Evolutionary conservation across 2,329 filamentous ascomycete species (phyloP).

Genomic region (Aspergillus aculeatinus): DNA sequence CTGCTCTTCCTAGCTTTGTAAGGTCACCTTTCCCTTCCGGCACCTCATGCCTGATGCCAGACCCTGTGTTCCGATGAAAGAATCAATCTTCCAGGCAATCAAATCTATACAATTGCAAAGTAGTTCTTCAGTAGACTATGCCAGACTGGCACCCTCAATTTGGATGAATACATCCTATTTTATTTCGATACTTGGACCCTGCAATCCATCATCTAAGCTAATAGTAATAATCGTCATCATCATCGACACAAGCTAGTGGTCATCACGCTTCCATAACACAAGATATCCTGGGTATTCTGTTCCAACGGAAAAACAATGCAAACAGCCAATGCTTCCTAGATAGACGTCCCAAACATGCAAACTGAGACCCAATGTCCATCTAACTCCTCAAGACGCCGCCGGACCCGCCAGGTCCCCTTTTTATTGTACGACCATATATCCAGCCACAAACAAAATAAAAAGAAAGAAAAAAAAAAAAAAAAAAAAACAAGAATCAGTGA

Average conservation of each 20-base stretch:
- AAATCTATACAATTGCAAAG: not conserved
- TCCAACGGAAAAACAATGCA: constrained; percentile 17
- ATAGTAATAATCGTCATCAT: not conserved
- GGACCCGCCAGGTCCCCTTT: constrained; percentile 5
- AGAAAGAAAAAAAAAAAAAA: not conserved
- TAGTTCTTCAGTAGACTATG: too few species aligned
- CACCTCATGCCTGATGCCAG: not conserved
- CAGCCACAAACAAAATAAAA: constrained; percentile 10
- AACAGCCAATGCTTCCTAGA: constrained; percentile 20
- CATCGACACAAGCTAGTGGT: constrained; percentile 11
- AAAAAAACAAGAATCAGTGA: not conserved
- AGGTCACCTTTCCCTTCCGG: too few species aligned
- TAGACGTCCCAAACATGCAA: constrained; percentile 17
- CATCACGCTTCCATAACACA: constrained; percentile 18
- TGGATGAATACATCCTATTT: not conserved
- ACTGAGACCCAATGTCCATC: constrained; percentile 9
- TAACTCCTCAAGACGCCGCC: constrained; percentile 13
- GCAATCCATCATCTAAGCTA: constrained; percentile 13
- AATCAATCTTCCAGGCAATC: not conserved
- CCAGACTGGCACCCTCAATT: too few species aligned
- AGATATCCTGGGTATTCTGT: constrained; percentile 35
- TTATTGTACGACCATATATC: constrained; percentile 15
- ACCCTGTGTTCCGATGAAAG: not conserved
- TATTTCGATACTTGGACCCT: not conserved
- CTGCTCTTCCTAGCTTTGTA: too few species aligned